Evolutionary conservation across 768 basidiomycete genomes (phyloP).

Genomic region (Collybia nuda): DNA sequence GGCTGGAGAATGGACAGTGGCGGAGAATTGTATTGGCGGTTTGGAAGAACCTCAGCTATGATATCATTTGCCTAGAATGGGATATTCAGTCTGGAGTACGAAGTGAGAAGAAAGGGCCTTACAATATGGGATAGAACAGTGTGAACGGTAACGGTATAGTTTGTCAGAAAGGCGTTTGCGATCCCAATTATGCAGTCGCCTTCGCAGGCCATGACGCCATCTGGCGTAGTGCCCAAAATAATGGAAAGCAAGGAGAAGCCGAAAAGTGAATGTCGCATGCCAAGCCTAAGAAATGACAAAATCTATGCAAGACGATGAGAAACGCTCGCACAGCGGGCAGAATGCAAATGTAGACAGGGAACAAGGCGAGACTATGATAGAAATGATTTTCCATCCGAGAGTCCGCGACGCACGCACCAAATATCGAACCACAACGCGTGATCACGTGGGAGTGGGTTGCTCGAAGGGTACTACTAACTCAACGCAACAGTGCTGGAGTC

Average conservation of each 20-base stretch:
- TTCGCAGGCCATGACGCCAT: conserved; percentile 59
- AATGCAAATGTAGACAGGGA: background rate
- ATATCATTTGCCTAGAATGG: conserved; percentile 11
- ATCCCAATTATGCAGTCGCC: conserved; percentile 65
- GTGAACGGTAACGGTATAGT: conserved; percentile 46
- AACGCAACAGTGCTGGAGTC: no score
- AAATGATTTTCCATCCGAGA: background rate
- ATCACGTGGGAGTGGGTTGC: background rate
- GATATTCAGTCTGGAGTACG: conserved; percentile 3
- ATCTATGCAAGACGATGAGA: background rate
- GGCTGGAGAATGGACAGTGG: conserved; percentile 40
- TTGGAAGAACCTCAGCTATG: conserved; percentile 5
- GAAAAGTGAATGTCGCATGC: conserved; percentile 16
- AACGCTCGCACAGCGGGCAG: conserved; percentile 7
- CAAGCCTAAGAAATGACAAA: background rate
- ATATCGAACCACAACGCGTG: conserved; percentile 1
- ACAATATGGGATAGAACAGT: conserved; percentile 42
- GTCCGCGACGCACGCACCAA: background rate
- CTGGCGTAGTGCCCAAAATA: conserved; percentile 27
- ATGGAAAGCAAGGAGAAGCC: conserved; percentile 15
- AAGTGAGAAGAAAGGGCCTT: conserved; percentile 13
- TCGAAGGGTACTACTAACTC: no score
- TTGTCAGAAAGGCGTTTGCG: conserved; percentile 52
- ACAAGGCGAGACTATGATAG: background rate
- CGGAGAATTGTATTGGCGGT: conserved; percentile 8